These are phyloP conservation scores for Echinosophora koreensis DNA, from an alignment of 306 rosid genomes.

Conservation along the genomic window DNA sequence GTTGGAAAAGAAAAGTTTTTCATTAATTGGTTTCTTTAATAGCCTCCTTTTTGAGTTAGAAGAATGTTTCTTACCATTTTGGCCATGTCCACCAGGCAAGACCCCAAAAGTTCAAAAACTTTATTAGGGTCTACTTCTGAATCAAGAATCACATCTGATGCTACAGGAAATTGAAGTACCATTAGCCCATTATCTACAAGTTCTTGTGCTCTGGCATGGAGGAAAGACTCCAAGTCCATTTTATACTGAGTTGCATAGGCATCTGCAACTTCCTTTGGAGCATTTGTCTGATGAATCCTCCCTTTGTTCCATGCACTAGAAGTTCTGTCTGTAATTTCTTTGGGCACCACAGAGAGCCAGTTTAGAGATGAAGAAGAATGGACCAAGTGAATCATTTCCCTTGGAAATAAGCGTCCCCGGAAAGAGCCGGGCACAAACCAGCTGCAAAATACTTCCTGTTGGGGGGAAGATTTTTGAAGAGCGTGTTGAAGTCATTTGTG, in stretches of 20 bases:
- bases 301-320: constrained; percentile 47
- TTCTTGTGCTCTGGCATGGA: constrained; percentile 48
- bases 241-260: constrained; percentile 45
- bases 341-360: constrained; percentile 37
- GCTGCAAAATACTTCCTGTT: constrained; percentile 21
- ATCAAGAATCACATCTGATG: too few species aligned
- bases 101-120: constrained; percentile 47
- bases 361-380: constrained; percentile 43
- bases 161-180: too few species aligned
- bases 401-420: constrained; percentile 17
- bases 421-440: constrained; percentile 39
- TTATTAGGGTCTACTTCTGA: not conserved
- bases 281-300: constrained; percentile 33
- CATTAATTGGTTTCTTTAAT: too few species aligned
- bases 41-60: too few species aligned
- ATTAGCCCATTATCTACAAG: constrained; percentile 41
- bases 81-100: constrained; percentile 53
- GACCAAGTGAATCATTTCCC: constrained; percentile 13
- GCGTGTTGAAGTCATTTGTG: constrained; percentile 48
- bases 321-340: not conserved
- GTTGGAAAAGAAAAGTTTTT: too few species aligned
- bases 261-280: constrained; percentile 43
- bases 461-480: constrained; percentile 34
- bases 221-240: constrained; percentile 42
- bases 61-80: constrained; percentile 42